Conservation (phyloP, 2,329 filamentous ascomycete species). For the Colletotrichum godetiae region DNA sequence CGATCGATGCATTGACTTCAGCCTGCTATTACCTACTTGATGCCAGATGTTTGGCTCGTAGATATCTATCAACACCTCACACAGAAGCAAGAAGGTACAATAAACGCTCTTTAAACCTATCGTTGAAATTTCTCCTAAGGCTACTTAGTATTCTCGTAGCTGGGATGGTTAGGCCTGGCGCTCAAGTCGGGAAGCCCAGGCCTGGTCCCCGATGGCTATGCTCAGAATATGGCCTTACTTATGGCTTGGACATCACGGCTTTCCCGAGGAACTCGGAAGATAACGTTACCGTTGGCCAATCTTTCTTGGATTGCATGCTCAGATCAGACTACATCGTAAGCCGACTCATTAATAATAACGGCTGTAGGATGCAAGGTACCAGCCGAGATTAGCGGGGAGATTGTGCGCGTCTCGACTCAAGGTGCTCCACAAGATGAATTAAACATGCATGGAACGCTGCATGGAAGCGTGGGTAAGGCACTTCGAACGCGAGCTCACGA, state of each 20-base stretch:
- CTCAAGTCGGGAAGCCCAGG: neutral
- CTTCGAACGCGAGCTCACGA: neutral
- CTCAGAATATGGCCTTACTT: neutral
- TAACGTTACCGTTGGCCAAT: neutral
- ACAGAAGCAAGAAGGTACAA: too few species aligned
- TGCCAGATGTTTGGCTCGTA: too few species aligned
- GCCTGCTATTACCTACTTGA: too few species aligned
- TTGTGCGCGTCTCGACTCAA: conserved; percentile 7
- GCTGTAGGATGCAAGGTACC: neutral
- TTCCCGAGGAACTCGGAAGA: neutral
- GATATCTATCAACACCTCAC: too few species aligned
- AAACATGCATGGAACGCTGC: conserved; percentile 19
- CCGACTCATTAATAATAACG: neutral
- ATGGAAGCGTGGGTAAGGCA: conserved; percentile 5
- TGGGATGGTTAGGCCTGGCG: neutral
- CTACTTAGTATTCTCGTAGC: neutral
- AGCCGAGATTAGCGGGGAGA: neutral
- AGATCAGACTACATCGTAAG: neutral
- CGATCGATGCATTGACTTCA: too few species aligned
- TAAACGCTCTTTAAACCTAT: too few species aligned
- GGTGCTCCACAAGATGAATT: neutral
- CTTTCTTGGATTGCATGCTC: too few species aligned
- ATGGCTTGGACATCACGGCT: neutral
- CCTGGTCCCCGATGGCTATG: neutral
- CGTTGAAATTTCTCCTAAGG: neutral